Conservation (phyloP, 2,329 filamentous ascomycete species). For the Rhynchosporium agropyri region DNA sequence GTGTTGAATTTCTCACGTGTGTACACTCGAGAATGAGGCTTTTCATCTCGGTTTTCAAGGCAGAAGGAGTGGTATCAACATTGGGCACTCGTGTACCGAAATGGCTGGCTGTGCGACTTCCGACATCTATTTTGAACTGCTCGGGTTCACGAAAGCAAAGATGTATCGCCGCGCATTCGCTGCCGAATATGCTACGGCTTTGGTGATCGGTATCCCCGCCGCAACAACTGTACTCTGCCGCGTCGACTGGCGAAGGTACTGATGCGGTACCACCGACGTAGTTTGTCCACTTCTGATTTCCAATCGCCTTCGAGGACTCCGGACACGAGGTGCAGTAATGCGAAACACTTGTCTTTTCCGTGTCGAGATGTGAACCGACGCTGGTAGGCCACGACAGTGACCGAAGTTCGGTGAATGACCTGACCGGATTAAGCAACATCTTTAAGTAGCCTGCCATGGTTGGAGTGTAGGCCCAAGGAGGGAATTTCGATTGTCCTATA, state of each 20-base stretch:
- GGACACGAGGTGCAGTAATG: neutral
- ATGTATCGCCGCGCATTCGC: neutral
- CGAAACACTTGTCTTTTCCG: neutral
- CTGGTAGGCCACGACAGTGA: neutral
- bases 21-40: neutral
- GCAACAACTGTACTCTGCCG: neutral
- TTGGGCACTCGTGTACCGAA: neutral
- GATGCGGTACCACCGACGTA: conserved; percentile 23
- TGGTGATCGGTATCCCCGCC: neutral
- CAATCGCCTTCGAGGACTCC: neutral
- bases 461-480: neutral
- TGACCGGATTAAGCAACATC: conserved; percentile 13
- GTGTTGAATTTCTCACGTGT: neutral
- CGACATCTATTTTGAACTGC: neutral
- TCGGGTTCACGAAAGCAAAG: neutral
- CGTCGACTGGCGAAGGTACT: neutral
- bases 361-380: neutral
- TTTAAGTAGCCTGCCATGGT: conserved; percentile 3
- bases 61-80: neutral
- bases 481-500: neutral
- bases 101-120: neutral
- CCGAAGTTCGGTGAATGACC: neutral
- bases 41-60: neutral
- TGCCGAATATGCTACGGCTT: neutral
- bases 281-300: conserved; percentile 21